Evolutionary conservation across 768 basidiomycete species (phyloP), one percentile per base, ranked within the genome.

Genomic region (Megacollybia marginata): DNA sequence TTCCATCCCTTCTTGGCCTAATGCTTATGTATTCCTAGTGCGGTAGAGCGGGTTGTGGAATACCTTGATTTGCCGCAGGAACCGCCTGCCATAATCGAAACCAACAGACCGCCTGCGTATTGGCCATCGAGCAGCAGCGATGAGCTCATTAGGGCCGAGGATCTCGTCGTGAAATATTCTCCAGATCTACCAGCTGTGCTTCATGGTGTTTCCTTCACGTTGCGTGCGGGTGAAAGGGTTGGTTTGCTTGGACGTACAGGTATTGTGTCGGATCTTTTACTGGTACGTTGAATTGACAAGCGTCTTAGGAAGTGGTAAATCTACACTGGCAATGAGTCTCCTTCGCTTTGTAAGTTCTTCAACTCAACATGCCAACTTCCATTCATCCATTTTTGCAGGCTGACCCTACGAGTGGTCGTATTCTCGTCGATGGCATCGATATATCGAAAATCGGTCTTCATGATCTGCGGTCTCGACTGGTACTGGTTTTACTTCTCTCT

Each of bases 31-130:
- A 33, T 48, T 31, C 12, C 5, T 47, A 90, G 88, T 69, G 86
- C 89, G 11, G 90, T 95, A 5, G 92, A 97, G 63, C 87, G 93
- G 51, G 76, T 94, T 12, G 82, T 91, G 7, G 92, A 95, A 71
- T 95, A 94, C 69, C 80, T 95, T 20, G 79, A 89, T 47, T 74
- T 96, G 5, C 91, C 91, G 0, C 89, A 92, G 62, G 92, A 95
- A 60, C 86, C 93, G 0, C 82, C 89, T 2, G 73, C 83, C 0
- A 59, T 85, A 51, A 84, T 92, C 45, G 84, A 91, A 55, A 75
- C 76, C 0, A 78, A 76, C 49, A 79, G 88, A 7, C 85, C 83
- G 1, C 93, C 93, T 1, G 93, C 92, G 0, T 93, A 93, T 59
- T 96, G 93, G 93, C 93, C 93, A 0, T 91, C 91, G 0, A 81